A percentile compares a stretch with the other conserved stretches of the same genome.
Conservation (phyloP, 768 basidiomycete species). For the Termitomyces heimii region DNA sequence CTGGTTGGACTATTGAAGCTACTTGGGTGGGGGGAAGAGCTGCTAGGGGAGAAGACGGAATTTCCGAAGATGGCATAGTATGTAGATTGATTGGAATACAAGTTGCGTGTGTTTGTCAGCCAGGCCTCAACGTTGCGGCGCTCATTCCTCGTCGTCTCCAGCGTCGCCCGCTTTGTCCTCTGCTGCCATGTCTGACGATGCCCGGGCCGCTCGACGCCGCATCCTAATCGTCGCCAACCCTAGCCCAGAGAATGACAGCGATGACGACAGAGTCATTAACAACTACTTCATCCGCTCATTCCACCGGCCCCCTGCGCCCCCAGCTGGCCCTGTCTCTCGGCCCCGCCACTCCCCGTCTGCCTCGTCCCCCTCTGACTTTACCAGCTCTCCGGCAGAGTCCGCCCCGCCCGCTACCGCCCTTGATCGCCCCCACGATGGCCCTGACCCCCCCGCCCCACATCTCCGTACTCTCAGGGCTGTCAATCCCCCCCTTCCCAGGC, state of each 20-base stretch:
- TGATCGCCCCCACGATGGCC: conserved; percentile 30
- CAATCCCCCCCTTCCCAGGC: conserved; percentile 19
- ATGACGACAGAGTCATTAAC: not conserved
- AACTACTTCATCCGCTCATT: not conserved
- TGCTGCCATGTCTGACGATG: conserved; percentile 55
- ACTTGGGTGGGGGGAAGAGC: conserved; percentile 81
- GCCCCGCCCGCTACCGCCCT: conserved; percentile 57
- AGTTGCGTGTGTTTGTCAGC: conserved; percentile 9
- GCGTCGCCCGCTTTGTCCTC: not conserved
- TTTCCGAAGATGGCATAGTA: conserved; percentile 61
- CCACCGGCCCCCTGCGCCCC: conserved; percentile 7
- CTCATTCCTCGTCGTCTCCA: not conserved
- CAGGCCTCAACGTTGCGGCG: conserved; percentile 6
- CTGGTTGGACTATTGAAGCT: conserved; percentile 76
- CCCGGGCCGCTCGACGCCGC: conserved; percentile 31
- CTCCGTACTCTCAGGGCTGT: conserved; percentile 28
- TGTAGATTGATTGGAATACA: conserved; percentile 1
- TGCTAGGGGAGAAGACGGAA: conserved; percentile 72
- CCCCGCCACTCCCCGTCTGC: conserved; percentile 37
- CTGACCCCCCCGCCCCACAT: conserved; percentile 22
- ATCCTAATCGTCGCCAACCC: conserved; percentile 61
- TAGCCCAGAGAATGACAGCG: conserved; percentile 34
- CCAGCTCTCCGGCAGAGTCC: conserved; percentile 57
- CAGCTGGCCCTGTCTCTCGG: conserved; percentile 24
- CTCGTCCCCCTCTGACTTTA: conserved; percentile 60